These are phyloP conservation scores for Straminergon stramineum DNA, from an alignment of 225 moss, liverwort and hornwort species.

Conservation along the genomic window DNA sequence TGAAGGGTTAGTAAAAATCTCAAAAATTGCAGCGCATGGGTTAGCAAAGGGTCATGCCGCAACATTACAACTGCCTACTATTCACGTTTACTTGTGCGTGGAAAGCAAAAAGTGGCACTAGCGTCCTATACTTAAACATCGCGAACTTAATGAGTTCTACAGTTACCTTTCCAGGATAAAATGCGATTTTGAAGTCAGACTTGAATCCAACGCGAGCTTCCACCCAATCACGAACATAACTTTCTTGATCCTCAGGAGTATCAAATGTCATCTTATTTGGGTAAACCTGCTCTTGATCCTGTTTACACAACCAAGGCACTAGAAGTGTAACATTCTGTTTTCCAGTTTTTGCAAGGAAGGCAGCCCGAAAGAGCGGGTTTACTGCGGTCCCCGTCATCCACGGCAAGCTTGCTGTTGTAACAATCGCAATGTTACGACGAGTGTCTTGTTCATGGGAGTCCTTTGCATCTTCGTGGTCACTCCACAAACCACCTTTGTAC, in stretches of 20 bases:
- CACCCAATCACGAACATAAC: slow-evolving; percentile 87
- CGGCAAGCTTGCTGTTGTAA: slow-evolving; percentile 94
- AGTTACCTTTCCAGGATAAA: slow-evolving; percentile 93
- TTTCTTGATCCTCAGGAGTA: slow-evolving; percentile 85
- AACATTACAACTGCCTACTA: background rate
- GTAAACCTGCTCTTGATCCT: slow-evolving; percentile 91
- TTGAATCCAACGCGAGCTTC: slow-evolving; percentile 91
- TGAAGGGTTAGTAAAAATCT: background rate
- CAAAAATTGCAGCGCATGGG: background rate
- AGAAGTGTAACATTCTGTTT: slow-evolving; percentile 88
- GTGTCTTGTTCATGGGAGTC: slow-evolving; percentile 32
- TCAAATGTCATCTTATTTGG: slow-evolving; percentile 87
- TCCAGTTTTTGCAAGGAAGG: slow-evolving; percentile 83
- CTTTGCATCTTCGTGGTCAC: slow-evolving; percentile 48
- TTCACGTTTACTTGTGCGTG: background rate
- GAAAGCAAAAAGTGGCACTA: background rate
- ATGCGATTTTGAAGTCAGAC: slow-evolving; percentile 92
- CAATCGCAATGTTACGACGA: slow-evolving; percentile 80
- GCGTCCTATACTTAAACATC: background rate
- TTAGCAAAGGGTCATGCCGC: background rate
- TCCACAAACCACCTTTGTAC: slow-evolving; percentile 85
- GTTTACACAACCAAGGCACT: slow-evolving; percentile 90
- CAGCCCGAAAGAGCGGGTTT: slow-evolving; percentile 95
- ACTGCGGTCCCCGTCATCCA: slow-evolving; percentile 99
- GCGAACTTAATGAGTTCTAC: background rate